phyloP scores from a whole-genome alignment of 495 filamentous ascomycete genomes.

The Aspergillus coremiiformis region DNA sequence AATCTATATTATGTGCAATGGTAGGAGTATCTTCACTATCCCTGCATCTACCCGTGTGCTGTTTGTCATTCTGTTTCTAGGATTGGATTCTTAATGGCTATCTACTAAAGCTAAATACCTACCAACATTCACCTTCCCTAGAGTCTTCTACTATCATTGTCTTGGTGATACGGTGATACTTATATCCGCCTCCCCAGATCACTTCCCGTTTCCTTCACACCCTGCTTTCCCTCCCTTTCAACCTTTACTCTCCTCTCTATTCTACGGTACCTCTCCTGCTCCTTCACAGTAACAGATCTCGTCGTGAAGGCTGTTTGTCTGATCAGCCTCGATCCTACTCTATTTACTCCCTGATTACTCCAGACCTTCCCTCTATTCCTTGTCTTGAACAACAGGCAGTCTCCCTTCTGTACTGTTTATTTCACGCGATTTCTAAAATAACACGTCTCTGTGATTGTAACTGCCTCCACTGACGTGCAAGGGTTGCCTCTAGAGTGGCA shows the following conservation, averaged over 20 bases:
- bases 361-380: neutral
- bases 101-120: neutral
- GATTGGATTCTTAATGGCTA: neutral
- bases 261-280: neutral
- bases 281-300: neutral
- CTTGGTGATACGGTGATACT: neutral
- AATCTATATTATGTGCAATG: neutral
- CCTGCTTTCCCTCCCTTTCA: neutral
- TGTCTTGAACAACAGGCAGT: neutral
- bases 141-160: neutral
- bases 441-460: neutral
- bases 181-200: neutral
- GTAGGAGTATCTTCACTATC: neutral
- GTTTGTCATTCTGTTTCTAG: conserved; percentile 2
- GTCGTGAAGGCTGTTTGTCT: no score
- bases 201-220: neutral
- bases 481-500: neutral
- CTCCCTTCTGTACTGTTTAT: neutral
- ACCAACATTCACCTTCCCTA: neutral
- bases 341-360: no score
- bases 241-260: neutral
- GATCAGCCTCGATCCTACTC: no score
- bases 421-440: neutral
- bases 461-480: neutral
- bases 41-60: conserved; percentile 5